Conservation (phyloP, 805 yeast genomes). For the Debaryomyces castellii region DNA sequence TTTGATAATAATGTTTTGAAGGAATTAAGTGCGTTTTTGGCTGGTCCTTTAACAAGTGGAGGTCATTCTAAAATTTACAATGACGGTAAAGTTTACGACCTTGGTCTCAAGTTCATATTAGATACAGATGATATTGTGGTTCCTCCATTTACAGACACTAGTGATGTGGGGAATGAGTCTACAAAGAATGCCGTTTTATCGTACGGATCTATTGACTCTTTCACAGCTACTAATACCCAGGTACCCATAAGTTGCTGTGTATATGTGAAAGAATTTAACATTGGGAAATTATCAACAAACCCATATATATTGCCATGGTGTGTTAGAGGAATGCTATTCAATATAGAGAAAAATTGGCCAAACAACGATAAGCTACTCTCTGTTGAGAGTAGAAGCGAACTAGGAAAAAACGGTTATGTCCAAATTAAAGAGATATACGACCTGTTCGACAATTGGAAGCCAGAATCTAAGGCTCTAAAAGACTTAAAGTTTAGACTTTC, state of each 20-base stretch:
- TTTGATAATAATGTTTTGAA: conserved; percentile 84
- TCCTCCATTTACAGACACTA: conserved; percentile 23
- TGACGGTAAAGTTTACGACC: conserved; percentile 78
- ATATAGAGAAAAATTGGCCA: conserved; percentile 49
- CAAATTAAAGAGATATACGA: conserved; percentile 61
- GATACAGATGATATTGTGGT: conserved; percentile 65
- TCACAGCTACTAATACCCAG: conserved; percentile 7
- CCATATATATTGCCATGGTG: conserved; percentile 94
- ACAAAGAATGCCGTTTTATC: neutral
- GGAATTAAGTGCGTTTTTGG: conserved; percentile 70
- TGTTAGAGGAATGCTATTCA: conserved; percentile 76
- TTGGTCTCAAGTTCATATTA: conserved; percentile 71
- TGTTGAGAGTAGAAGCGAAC: conserved; percentile 30
- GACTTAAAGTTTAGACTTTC: conserved; percentile 80
- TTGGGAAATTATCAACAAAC: conserved; percentile 68
- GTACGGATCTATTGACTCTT: neutral
- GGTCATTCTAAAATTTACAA: conserved; percentile 92
- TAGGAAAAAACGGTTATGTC: conserved; percentile 37
- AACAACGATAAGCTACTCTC: conserved; percentile 39
- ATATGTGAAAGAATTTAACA: conserved; percentile 49
- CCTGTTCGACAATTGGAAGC: conserved; percentile 84
- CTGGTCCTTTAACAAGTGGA: conserved; percentile 92
- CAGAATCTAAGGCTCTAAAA: conserved; percentile 76
- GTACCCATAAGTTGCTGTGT: conserved; percentile 36
- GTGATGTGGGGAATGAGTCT: conserved; percentile 17